phyloP scores from a whole-genome alignment of 1,284 basidiomycete genomes.

The Moesziomyces globuligerus region DNA sequence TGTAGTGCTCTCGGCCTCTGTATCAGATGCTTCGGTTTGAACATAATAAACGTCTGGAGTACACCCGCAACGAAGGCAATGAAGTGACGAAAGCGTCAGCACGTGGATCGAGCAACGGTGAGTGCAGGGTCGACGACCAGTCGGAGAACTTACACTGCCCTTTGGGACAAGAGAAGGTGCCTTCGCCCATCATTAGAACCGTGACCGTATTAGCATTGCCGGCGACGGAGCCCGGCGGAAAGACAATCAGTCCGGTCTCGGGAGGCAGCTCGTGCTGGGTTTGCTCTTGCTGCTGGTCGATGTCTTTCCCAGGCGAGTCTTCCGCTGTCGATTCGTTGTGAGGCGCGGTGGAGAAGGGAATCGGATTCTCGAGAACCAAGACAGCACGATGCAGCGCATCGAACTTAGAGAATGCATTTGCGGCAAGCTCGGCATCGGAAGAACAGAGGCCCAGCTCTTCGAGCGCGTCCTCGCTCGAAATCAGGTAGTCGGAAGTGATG shows the following conservation, averaged over 20 bases:
- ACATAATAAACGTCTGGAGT: constrained; percentile 49
- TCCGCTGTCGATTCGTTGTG: constrained; percentile 4
- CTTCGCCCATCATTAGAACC: constrained; percentile 77
- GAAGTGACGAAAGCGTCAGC: background rate
- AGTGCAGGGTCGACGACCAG: no score
- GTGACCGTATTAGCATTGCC: constrained; percentile 72
- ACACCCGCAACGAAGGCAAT: background rate
- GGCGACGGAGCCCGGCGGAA: constrained; percentile 74
- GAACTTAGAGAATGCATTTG: background rate
- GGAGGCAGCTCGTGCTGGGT: constrained; percentile 19
- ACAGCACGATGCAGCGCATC: constrained; percentile 22
- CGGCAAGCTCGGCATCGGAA: no score
- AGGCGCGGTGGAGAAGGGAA: constrained; percentile 15
- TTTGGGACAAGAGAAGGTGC: constrained; percentile 82
- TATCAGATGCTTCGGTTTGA: constrained; percentile 18
- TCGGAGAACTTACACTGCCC: constrained; percentile 69
- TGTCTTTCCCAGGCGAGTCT: background rate
- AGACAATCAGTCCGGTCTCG: constrained; percentile 81
- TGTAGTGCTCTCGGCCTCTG: background rate
- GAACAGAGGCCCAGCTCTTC: constrained; percentile 10
- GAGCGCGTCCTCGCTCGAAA: constrained; percentile 70
- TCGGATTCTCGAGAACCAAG: constrained; percentile 39
- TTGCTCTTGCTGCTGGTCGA: background rate
- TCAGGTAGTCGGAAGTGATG: constrained; percentile 70
- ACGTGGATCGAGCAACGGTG: background rate